Evolutionary conservation across 73 alveolate genomes (phyloP).

Genomic region (Tetrahymena elliotti): DNA sequence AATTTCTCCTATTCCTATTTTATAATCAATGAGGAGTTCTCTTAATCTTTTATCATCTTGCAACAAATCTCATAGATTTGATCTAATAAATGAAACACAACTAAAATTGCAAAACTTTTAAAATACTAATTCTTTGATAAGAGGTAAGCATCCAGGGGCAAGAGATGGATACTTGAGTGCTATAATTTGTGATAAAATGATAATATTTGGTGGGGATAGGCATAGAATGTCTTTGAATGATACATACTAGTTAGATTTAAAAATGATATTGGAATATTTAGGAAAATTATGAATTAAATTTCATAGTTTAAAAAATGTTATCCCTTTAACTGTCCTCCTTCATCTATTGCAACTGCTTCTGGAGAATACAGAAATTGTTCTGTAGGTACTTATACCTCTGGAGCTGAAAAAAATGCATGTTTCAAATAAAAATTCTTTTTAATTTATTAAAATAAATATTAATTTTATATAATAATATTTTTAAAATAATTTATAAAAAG

Average conservation of each 20-base stretch:
- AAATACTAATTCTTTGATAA: not conserved
- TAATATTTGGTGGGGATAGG: constrained; percentile 68
- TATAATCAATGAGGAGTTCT: not conserved
- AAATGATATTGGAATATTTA: not conserved
- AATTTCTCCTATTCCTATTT: not conserved
- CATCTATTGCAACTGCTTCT: too few relatives aligned
- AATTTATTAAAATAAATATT: too few relatives aligned
- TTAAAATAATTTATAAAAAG: too few relatives aligned
- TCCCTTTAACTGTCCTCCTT: too few relatives aligned
- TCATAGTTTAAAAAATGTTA: not conserved
- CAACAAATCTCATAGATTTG: not conserved
- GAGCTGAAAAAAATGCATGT: too few relatives aligned
- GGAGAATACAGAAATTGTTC: too few relatives aligned
- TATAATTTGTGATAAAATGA: constrained; percentile 30
- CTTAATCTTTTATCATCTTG: not conserved
- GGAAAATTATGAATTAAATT: not conserved
- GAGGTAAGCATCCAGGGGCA: constrained; percentile 44
- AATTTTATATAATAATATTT: too few relatives aligned
- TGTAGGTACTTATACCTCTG: too few relatives aligned
- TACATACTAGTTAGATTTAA: constrained; percentile 15
- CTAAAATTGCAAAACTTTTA: not conserved
- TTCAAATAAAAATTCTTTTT: too few relatives aligned
- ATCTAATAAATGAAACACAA: not conserved
- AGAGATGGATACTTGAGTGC: constrained; percentile 64
- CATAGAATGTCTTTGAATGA: constrained; percentile 70